phyloP scores from a whole-genome alignment of 192 early-diverging fungal genomes.

The Phlyctochytrium planicorne region DNA sequence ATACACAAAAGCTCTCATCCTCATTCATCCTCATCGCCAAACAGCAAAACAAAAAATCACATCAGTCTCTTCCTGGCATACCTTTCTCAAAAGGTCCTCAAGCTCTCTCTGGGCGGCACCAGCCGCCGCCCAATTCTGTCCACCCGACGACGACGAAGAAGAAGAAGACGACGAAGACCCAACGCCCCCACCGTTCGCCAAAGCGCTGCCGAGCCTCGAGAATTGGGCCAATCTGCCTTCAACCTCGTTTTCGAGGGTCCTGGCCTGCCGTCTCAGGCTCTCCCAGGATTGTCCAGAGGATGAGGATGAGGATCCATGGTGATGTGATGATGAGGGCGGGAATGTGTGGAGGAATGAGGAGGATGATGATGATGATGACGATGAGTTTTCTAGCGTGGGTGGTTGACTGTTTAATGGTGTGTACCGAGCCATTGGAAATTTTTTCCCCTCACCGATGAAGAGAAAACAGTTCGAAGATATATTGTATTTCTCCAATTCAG shows the following conservation, averaged over 20 bases:
- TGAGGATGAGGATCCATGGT: not conserved
- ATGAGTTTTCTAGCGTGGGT: too few species aligned
- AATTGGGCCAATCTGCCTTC: constrained; percentile 62
- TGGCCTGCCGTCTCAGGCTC: constrained; percentile 63
- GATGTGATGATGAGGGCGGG: too few species aligned
- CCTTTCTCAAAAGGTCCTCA: constrained; percentile 65
- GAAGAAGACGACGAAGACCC: not conserved
- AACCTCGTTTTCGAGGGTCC: constrained; percentile 71
- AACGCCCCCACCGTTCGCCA: constrained; percentile 14
- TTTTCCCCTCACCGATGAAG: too few species aligned
- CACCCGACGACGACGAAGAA: not conserved
- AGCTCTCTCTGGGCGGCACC: constrained; percentile 52
- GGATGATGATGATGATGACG: too few species aligned
- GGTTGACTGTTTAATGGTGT: too few species aligned
- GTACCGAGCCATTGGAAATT: too few species aligned
- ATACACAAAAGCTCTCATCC: too few species aligned
- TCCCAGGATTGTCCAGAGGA: constrained; percentile 52
- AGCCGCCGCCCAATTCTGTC: constrained; percentile 14
- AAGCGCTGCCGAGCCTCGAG: constrained; percentile 38
- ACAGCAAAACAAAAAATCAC: constrained; percentile 7
- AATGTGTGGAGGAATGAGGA: too few species aligned
- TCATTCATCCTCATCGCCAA: too few species aligned
- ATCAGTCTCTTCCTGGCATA: constrained; percentile 22
- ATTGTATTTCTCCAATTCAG: too few species aligned
- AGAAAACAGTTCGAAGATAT: too few species aligned